phyloP scores from a whole-genome alignment of 2,329 filamentous ascomycete species.

The Talaromyces sp. region DNA sequence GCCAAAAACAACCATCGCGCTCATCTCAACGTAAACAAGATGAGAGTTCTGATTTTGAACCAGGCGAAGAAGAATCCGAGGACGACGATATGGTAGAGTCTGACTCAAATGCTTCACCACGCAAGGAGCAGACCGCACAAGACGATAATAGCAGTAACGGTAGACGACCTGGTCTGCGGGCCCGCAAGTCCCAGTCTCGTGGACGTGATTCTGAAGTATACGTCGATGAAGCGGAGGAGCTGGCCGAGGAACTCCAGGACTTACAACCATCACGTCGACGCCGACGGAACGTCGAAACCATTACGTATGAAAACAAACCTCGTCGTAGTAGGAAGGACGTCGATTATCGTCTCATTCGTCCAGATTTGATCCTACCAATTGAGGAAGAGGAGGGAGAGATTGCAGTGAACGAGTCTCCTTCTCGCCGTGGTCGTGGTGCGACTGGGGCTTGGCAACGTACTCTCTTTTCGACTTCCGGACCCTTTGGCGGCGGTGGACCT shows the following conservation, averaged over 20 bases:
- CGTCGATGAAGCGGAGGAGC: conserved; percentile 52
- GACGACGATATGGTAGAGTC: conserved; percentile 55
- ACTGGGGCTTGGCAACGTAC: conserved; percentile 67
- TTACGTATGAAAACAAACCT: conserved; percentile 45
- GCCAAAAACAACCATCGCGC: conserved; percentile 39
- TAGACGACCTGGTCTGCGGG: conserved; percentile 52
- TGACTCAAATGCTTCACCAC: conserved; percentile 44
- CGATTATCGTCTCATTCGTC: conserved; percentile 81
- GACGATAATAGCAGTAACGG: conserved; percentile 47
- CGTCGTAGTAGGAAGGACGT: conserved; percentile 62
- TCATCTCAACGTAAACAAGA: conserved; percentile 49
- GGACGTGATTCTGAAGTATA: conserved; percentile 44
- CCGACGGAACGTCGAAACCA: conserved; percentile 28
- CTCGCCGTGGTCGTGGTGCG: conserved; percentile 62
- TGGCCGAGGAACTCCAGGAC: conserved; percentile 58
- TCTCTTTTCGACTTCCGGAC: conserved; percentile 84
- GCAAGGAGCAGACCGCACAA: conserved; percentile 44
- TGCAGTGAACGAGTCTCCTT: conserved; percentile 61
- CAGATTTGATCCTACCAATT: conserved; percentile 66
- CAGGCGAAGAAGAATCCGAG: conserved; percentile 53
- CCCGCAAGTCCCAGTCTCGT: conserved; percentile 48
- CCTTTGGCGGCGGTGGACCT: conserved; percentile 78
- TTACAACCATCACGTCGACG: conserved; percentile 45
- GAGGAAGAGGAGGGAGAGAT: conserved; percentile 68
- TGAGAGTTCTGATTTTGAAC: conserved; percentile 63